Conservation (phyloP, 2,329 filamentous ascomycete species). For the Nemania bipapillata region DNA sequence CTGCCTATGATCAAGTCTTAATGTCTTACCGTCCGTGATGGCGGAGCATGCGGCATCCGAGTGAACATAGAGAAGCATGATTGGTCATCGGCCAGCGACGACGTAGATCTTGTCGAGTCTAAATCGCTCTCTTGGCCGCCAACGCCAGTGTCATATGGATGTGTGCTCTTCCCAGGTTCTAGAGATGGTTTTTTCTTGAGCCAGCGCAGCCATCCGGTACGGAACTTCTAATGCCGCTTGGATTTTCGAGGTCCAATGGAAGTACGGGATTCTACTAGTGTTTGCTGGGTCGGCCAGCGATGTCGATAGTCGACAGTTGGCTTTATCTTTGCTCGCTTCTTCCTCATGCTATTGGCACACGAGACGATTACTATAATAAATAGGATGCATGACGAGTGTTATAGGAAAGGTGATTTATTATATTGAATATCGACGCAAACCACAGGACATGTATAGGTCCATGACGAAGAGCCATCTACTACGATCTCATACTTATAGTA, state of each 20-base stretch:
- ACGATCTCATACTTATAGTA: neutral
- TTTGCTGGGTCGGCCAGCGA: slow-evolving; percentile 50
- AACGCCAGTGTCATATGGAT: slow-evolving; percentile 49
- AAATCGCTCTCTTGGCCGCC: slow-evolving; percentile 18
- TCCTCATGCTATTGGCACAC: slow-evolving; percentile 21
- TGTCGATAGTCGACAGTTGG: slow-evolving; percentile 44
- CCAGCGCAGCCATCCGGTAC: neutral
- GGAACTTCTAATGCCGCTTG: slow-evolving; percentile 41
- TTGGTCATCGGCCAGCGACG: neutral
- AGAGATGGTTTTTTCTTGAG: slow-evolving; percentile 14
- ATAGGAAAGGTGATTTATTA: slow-evolving; percentile 15
- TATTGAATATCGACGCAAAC: neutral
- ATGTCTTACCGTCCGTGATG: slow-evolving; percentile 9
- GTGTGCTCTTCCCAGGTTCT: slow-evolving; percentile 47
- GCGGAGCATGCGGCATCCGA: neutral
- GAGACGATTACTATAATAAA: neutral
- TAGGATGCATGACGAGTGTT: neutral
- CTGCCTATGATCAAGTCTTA: neutral
- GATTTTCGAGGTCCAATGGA: slow-evolving; percentile 26
- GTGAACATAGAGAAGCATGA: slow-evolving; percentile 5
- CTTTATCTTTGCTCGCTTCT: slow-evolving; percentile 21
- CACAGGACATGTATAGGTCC: neutral
- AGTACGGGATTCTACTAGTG: slow-evolving; percentile 41
- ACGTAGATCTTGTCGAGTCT: neutral
- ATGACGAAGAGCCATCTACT: neutral